Conservation (phyloP, 352 stramenopile genomes). For the Globisporangium cylindrosporum region DNA sequence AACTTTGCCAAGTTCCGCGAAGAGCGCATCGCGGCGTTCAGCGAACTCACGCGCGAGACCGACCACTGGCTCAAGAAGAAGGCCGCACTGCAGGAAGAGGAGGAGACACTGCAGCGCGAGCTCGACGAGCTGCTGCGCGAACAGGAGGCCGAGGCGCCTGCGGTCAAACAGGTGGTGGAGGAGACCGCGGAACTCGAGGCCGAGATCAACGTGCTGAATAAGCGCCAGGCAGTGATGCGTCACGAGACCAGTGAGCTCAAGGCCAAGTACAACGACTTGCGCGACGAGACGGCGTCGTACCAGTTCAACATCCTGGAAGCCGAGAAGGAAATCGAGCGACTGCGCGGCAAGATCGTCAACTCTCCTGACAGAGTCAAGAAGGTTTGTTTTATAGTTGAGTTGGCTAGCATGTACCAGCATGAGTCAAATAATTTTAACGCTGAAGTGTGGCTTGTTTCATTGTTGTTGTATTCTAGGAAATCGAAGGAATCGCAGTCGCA, state of each 20-base stretch:
- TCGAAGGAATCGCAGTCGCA: conserved; percentile 46
- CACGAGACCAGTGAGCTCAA: conserved; percentile 85
- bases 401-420: background rate
- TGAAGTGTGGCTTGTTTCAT: background rate
- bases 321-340: conserved; percentile 70
- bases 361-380: conserved; percentile 85
- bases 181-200: conserved; percentile 84
- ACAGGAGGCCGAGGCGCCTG: conserved; percentile 51
- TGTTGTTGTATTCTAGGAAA: conserved; percentile 27
- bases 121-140: conserved; percentile 59
- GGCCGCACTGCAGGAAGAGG: conserved; percentile 56
- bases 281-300: conserved; percentile 65
- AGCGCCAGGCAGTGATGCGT: conserved; percentile 82
- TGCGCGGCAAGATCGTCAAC: conserved; percentile 88
- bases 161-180: conserved; percentile 54
- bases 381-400: background rate
- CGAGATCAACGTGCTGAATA: conserved; percentile 91
- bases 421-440: background rate
- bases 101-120: conserved; percentile 54
- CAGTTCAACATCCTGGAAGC: conserved; percentile 85
- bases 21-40: conserved; percentile 87
- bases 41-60: conserved; percentile 73
- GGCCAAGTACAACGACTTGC: conserved; percentile 68
- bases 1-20: conserved; percentile 98
- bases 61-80: conserved; percentile 50